Percentiles rank a stretch among this genome's conserved stretches.
phyloP scores from a whole-genome alignment of 2,329 filamentous ascomycete genomes.

The Diaporthe batatas region DNA sequence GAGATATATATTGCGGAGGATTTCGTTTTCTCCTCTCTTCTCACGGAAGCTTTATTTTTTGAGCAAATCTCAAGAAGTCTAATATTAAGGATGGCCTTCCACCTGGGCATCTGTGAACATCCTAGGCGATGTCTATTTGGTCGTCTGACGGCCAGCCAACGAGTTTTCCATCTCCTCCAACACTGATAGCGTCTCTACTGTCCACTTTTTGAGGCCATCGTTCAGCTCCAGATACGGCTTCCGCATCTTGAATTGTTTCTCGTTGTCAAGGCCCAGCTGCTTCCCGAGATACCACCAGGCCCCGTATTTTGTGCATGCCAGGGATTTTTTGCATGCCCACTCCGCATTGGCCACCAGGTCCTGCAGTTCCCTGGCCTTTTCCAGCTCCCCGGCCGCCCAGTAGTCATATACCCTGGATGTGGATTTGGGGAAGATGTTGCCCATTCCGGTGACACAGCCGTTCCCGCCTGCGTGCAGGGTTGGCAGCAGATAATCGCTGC shows the following conservation, averaged over 20 bases:
- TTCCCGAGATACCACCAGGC: conserved; percentile 54
- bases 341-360: conserved; percentile 60
- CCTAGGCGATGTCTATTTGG: too few relatives aligned
- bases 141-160: background rate
- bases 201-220: conserved; percentile 57
- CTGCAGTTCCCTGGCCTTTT: conserved; percentile 57
- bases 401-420: conserved; percentile 57
- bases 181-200: conserved; percentile 56
- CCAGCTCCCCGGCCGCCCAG: conserved; percentile 54
- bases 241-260: conserved; percentile 56
- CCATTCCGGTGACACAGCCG: conserved; percentile 61
- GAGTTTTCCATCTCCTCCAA: conserved; percentile 51
- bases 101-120: too few relatives aligned
- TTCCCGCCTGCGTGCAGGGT: conserved; percentile 55
- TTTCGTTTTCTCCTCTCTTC: too few relatives aligned
- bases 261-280: conserved; percentile 52
- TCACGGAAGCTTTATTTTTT: too few relatives aligned
- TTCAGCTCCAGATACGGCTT: conserved; percentile 57
- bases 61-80: background rate
- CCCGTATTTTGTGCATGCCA: conserved; percentile 61
- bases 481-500: conserved; percentile 58
- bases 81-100: too few relatives aligned
- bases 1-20: too few relatives aligned
- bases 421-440: conserved; percentile 60
- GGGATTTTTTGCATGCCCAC: conserved; percentile 65